These are phyloP conservation scores for Coemansia sp. DNA, from an alignment of 192 early-diverging fungal species.

Conservation along the genomic window DNA sequence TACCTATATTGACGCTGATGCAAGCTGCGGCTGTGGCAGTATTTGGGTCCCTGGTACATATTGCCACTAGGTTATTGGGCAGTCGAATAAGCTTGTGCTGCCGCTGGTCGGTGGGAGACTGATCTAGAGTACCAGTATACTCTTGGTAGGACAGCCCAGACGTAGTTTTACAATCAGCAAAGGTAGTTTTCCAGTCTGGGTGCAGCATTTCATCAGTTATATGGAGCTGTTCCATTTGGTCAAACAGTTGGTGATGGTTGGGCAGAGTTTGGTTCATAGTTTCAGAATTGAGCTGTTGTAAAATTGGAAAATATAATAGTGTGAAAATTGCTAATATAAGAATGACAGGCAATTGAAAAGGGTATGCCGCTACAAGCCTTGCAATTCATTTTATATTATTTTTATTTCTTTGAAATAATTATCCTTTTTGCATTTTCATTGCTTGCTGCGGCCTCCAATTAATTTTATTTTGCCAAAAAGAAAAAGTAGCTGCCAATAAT, in stretches of 20 bases:
- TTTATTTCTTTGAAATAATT: no score
- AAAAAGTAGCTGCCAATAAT: no score
- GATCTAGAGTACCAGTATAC: conserved; percentile 36
- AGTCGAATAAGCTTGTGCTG: conserved; percentile 59
- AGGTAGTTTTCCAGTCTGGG: background rate
- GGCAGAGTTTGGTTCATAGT: background rate
- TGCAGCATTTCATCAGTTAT: background rate
- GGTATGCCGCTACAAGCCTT: no score
- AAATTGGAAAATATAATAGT: background rate
- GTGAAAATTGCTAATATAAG: no score
- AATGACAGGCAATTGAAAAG: no score
- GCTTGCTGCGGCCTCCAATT: no score
- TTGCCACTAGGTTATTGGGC: conserved; percentile 59
- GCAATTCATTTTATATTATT: no score
- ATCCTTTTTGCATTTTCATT: no score
- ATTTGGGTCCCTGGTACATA: conserved; percentile 60
- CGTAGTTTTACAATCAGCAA: background rate
- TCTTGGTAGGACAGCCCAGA: conserved; percentile 20
- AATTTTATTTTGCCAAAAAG: no score
- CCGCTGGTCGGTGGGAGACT: conserved; percentile 57
- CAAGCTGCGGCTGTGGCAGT: conserved; percentile 58
- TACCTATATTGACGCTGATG: conserved; percentile 63
- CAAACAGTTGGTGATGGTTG: no score
- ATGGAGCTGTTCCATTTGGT: no score
- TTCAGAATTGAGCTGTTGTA: conserved; percentile 1